These are phyloP conservation scores for Chalaropsis ovoidea DNA, from an alignment of 2,329 filamentous ascomycete genomes.

Conservation along the genomic window DNA sequence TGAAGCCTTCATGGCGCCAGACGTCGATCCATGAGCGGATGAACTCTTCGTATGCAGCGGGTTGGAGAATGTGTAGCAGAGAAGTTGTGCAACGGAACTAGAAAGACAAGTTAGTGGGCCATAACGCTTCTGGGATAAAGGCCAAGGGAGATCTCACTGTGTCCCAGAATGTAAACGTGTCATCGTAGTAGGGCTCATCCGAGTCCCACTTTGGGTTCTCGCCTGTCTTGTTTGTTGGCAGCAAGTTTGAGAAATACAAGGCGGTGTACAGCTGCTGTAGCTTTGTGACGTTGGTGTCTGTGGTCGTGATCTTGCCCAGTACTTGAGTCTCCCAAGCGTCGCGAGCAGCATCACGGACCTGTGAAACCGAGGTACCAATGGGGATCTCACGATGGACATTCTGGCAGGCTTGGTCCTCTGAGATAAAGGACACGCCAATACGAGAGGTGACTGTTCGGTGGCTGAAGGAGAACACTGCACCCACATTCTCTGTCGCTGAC, in stretches of 20 bases:
- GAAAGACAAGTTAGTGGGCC: slow-evolving; percentile 27
- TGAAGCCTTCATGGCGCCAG: slow-evolving; percentile 53
- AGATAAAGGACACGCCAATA: slow-evolving; percentile 61
- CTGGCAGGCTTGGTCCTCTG: slow-evolving; percentile 47
- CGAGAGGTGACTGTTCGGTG: slow-evolving; percentile 42
- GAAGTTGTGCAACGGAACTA: slow-evolving; percentile 54
- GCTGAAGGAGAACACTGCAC: slow-evolving; percentile 47
- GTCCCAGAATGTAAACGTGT: slow-evolving; percentile 62
- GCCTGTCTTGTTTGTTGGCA: slow-evolving; percentile 59
- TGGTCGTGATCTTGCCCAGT: slow-evolving; percentile 53
- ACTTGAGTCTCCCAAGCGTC: slow-evolving; percentile 52
- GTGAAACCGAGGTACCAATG: slow-evolving; percentile 34
- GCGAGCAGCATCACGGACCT: slow-evolving; percentile 40
- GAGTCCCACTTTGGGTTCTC: slow-evolving; percentile 59
- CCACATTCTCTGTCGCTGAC: slow-evolving; percentile 30
- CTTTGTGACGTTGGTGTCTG: slow-evolving; percentile 44
- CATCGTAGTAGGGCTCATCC: slow-evolving; percentile 58
- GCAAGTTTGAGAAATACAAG: slow-evolving; percentile 58
- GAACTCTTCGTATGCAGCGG: slow-evolving; percentile 52
- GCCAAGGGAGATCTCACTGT: slow-evolving; percentile 27
- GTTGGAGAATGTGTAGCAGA: slow-evolving; percentile 56
- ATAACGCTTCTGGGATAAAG: background rate
- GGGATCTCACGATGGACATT: slow-evolving; percentile 51
- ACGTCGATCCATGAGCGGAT: slow-evolving; percentile 59
- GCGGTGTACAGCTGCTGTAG: slow-evolving; percentile 55